Base-by-base conservation (phyloP, 345 rosid genomes). In the Salix arbutifolia region DNA sequence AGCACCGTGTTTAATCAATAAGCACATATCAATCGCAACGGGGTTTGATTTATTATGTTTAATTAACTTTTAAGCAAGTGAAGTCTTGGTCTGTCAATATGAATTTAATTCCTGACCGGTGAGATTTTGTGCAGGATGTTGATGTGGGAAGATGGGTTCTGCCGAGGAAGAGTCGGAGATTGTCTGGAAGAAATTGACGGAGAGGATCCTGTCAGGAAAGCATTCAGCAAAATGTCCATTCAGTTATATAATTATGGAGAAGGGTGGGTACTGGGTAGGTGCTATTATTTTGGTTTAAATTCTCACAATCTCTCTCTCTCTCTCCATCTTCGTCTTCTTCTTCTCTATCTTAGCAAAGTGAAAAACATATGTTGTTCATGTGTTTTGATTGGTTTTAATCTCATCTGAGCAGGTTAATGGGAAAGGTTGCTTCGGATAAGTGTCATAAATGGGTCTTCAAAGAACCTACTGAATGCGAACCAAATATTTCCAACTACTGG, bases 241-340 rank as follows among this genome's bases (percentile, higher is more conserved):
- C 99, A 96, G 90, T 84, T 96, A 85, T 96, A 96, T 89, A 96
- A 96, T 87, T 96, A 96, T 89, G 97, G 99, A 96, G 99, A 96
- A 96, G 99, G 99, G 99, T 96, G 97, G 99, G 99, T 96, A 85
- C 88, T 95, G 83, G 98, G 99, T 92, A 91, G 92, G 97, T 93
- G 89, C 56, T 85, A 52, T 85, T 78, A 65, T 79, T 80, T 83
- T 68, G 71, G 69, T 65, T 79, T 40, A 18, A 38, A 2, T 64
- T 70, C 69, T 71, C 19, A 13, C 31, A 23, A 52, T 17, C 23
- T 19, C 73, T 64, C 65, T 21, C 30, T 48, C 10, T 23, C 46
- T 73, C 3, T 61, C 58, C 18, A 10, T 33, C 37, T 33, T 33
- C 30, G 1, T 28, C 37, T 33, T 31, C 33, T 30, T 33, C 38